Percentiles rank a stretch among this genome's conserved stretches.
These are phyloP conservation scores for Pseudopithomyces chartarum DNA, from an alignment of 2,329 filamentous ascomycete species.

Conservation along the genomic window DNA sequence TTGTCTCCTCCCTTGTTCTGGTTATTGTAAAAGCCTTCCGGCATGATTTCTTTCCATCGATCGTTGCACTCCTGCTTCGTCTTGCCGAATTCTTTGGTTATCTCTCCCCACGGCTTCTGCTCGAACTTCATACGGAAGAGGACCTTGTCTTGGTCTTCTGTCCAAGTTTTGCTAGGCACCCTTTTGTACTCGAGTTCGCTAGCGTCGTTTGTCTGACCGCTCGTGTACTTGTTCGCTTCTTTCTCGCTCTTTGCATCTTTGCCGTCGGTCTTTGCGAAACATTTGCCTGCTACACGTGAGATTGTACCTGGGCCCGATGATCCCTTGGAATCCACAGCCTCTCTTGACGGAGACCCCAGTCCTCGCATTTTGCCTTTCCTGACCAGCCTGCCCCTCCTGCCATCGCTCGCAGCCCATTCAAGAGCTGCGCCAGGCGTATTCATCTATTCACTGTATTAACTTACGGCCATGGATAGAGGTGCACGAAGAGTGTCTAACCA, in stretches of 20 bases:
- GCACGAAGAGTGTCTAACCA: conserved; percentile 11
- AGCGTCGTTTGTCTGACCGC: background rate
- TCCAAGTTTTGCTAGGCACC: conserved; percentile 27
- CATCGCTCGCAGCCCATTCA: conserved; percentile 42
- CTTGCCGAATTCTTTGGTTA: conserved; percentile 38
- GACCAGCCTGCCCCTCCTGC: conserved; percentile 33
- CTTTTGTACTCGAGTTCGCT: conserved; percentile 4
- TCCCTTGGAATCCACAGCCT: conserved; percentile 18
- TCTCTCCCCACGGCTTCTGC: conserved; percentile 36
- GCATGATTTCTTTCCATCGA: conserved; percentile 45
- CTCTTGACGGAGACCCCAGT: conserved; percentile 5
- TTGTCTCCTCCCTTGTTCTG: conserved; percentile 22
- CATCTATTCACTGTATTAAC: conserved; percentile 17
- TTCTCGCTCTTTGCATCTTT: background rate
- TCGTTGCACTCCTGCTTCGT: conserved; percentile 12
- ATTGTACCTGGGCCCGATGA: conserved; percentile 2
- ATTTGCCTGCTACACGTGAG: background rate
- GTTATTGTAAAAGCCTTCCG: conserved; percentile 20
- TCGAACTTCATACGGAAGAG: conserved; percentile 44
- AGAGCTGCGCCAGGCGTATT: conserved; percentile 29
- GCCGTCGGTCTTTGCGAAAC: background rate
- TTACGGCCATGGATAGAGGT: background rate
- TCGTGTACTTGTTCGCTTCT: background rate
- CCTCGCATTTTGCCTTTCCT: conserved; percentile 19
- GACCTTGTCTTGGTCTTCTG: conserved; percentile 48